These are phyloP conservation scores for Pichia sp. DNA, from an alignment of 1,139 yeast species.

Conservation along the genomic window DNA sequence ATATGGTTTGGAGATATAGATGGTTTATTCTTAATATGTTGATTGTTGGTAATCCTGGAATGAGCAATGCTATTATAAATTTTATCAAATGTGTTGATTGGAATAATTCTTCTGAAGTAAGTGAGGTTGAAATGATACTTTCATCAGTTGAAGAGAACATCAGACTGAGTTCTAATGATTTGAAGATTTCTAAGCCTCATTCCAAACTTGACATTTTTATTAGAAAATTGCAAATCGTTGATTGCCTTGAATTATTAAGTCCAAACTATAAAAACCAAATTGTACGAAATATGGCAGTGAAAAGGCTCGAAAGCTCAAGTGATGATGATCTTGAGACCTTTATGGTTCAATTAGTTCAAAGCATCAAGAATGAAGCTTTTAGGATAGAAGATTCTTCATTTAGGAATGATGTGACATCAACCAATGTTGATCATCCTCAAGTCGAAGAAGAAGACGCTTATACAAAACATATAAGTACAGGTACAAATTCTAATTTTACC, in stretches of 20 bases:
- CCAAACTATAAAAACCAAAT: slow-evolving; percentile 51
- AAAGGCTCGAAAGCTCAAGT: slow-evolving; percentile 66
- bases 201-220: slow-evolving; percentile 19
- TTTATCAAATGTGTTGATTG: slow-evolving; percentile 83
- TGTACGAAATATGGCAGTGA: slow-evolving; percentile 83
- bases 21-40: slow-evolving; percentile 69
- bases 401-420: not conserved
- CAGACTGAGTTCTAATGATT: slow-evolving; percentile 4
- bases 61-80: slow-evolving; percentile 46
- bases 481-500: slow-evolving; percentile 14
- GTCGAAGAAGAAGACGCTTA: slow-evolving; percentile 17
- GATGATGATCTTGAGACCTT: slow-evolving; percentile 77
- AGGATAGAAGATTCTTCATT: not conserved
- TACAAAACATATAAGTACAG: slow-evolving; percentile 5
- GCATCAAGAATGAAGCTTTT: slow-evolving; percentile 62
- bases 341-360: slow-evolving; percentile 85
- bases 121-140: slow-evolving; percentile 56
- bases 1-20: slow-evolving; percentile 85
- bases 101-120: slow-evolving; percentile 75
- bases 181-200: not conserved
- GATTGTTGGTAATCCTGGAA: slow-evolving; percentile 26
- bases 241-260: slow-evolving; percentile 82
- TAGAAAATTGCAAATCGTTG: slow-evolving; percentile 60
- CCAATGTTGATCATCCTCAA: slow-evolving; percentile 4
- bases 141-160: slow-evolving; percentile 18